phyloP scores from a whole-genome alignment of 2,329 filamentous ascomycete genomes.

The Cryphonectria naterciae region DNA sequence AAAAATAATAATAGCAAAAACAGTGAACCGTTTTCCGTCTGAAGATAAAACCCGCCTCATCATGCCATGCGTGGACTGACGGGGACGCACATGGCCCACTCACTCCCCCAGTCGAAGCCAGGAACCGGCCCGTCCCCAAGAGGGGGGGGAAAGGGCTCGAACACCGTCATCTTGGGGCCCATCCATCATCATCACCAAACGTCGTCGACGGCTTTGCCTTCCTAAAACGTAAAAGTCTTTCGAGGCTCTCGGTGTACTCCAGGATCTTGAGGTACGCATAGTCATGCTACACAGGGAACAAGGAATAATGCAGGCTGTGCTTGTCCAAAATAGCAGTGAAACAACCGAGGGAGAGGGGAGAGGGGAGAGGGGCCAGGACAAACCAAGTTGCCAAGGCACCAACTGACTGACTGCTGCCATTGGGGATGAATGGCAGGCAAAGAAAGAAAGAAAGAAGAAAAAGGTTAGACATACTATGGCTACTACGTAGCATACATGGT shows the following conservation, averaged over 20 bases:
- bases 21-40: not conserved
- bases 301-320: constrained; percentile 16
- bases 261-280: constrained; percentile 19
- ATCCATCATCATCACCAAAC: constrained; percentile 11
- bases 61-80: constrained; percentile 22
- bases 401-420: not conserved
- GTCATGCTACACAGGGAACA: constrained; percentile 13
- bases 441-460: not conserved
- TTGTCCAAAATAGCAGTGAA: constrained; percentile 27
- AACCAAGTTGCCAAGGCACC: not conserved
- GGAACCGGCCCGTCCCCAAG: constrained; percentile 10
- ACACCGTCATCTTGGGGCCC: not conserved
- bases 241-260: constrained; percentile 16
- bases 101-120: not conserved
- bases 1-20: not conserved
- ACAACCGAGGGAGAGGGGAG: constrained; percentile 24
- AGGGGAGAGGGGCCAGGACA: constrained; percentile 17
- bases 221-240: constrained; percentile 13
- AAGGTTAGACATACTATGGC: not conserved
- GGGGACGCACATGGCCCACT: not conserved
- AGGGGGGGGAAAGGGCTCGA: not conserved
- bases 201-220: constrained; percentile 17
- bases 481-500: not conserved
- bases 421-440: not conserved
- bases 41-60: constrained; percentile 12